A percentile compares a stretch with the other conserved stretches of the same genome.
Conservation (phyloP, 331 rosid genomes). For the Stylosanthes scabra region DNA sequence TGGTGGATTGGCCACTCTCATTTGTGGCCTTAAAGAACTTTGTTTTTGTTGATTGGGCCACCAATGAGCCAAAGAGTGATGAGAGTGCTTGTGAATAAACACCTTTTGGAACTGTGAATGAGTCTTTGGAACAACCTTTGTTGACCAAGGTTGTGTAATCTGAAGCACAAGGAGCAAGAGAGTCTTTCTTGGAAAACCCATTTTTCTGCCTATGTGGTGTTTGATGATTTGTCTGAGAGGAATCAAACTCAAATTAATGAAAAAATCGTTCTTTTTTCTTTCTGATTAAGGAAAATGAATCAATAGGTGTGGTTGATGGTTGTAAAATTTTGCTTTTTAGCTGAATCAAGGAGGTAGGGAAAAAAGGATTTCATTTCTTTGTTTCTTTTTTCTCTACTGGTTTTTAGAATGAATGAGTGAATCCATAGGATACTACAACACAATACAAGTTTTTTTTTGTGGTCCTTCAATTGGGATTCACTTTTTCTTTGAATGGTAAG, state of each 20-base stretch:
- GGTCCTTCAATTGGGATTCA: slow-evolving; percentile 47
- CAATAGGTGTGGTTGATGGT: slow-evolving; percentile 25
- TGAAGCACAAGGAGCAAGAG: slow-evolving; percentile 47
- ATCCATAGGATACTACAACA: background rate
- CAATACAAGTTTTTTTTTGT: background rate
- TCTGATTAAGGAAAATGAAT: slow-evolving; percentile 41
- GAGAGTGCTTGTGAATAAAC: slow-evolving; percentile 87
- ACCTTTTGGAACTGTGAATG: slow-evolving; percentile 86
- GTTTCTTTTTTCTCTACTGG: background rate
- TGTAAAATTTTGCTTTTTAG: slow-evolving; percentile 34
- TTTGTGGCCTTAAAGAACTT: slow-evolving; percentile 77
- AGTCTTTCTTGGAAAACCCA: slow-evolving; percentile 60
- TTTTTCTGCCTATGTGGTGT: slow-evolving; percentile 39
- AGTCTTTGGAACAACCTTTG: slow-evolving; percentile 91
- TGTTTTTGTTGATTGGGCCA: slow-evolving; percentile 74
- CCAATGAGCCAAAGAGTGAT: slow-evolving; percentile 70
- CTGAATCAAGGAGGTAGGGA: slow-evolving; percentile 25
- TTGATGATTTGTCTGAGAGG: slow-evolving; percentile 24
- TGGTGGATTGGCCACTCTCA: slow-evolving; percentile 65
- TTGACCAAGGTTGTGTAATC: slow-evolving; percentile 74
- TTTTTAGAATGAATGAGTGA: background rate
- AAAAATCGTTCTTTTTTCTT: background rate
- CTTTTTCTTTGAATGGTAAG: slow-evolving; percentile 41
- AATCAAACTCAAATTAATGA: slow-evolving; percentile 27
- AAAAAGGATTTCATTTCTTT: background rate